Percentiles rank a stretch among this genome's conserved stretches.
phyloP scores from a whole-genome alignment of 2,329 filamentous ascomycete genomes.

The Fusarium illudens region DNA sequence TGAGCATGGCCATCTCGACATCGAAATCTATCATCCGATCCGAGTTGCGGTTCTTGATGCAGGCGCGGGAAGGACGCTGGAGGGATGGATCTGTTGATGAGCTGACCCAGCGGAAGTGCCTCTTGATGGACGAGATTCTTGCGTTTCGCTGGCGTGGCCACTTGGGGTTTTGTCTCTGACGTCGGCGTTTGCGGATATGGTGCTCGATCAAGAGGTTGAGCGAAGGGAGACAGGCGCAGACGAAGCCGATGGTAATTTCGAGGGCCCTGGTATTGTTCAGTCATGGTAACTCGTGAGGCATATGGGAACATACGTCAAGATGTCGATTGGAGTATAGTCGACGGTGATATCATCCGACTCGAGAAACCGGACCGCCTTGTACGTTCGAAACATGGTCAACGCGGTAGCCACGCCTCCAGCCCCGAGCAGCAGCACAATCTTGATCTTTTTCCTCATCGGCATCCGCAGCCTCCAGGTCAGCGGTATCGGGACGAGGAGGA shows the following conservation, averaged over 20 bases:
- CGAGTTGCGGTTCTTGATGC: neutral
- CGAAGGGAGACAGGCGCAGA: conserved; percentile 36
- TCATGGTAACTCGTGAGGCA: fast-evolving
- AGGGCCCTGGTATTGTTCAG: conserved; percentile 10
- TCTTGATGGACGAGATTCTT: neutral
- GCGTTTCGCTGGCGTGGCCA: conserved; percentile 6
- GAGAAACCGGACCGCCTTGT: conserved; percentile 18
- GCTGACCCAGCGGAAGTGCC: conserved; percentile 26
- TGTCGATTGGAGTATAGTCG: conserved; percentile 27
- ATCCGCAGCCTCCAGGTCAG: conserved; percentile 29
- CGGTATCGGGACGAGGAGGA: conserved; percentile 28
- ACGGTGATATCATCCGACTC: conserved; percentile 32
- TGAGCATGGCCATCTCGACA: conserved; percentile 36
- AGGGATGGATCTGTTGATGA: conserved; percentile 15
- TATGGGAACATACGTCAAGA: conserved; percentile 24
- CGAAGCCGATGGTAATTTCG: conserved; percentile 34
- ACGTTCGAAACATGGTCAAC: conserved; percentile 24
- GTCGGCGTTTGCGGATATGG: conserved; percentile 20
- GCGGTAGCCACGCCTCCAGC: conserved; percentile 36
- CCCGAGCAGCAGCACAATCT: conserved; percentile 31
- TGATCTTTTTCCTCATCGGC: conserved; percentile 30
- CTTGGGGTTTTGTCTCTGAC: neutral
- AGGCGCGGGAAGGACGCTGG: neutral
- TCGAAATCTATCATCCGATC: conserved; percentile 28
- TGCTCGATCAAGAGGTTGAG: conserved; percentile 31